Evolutionary conservation across 768 basidiomycete species (phyloP).

Genomic region (Russula compacta): DNA sequence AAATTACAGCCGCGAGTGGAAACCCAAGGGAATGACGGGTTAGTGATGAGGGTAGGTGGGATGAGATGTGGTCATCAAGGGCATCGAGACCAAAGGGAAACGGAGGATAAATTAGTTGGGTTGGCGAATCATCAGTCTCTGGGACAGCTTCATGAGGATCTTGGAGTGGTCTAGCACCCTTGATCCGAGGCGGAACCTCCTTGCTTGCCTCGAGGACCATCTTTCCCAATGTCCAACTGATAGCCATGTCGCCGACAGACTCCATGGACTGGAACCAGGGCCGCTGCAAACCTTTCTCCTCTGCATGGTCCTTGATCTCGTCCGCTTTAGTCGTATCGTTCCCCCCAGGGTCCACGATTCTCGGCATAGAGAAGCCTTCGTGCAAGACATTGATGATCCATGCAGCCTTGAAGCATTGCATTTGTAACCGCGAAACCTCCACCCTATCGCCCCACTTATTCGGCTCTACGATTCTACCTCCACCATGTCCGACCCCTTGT

Average conservation of each 20-base stretch:
- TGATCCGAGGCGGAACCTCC: constrained; percentile 49
- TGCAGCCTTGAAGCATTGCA: constrained; percentile 99
- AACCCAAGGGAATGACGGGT: constrained; percentile 61
- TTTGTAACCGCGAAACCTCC: constrained; percentile 77
- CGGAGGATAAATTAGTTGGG: constrained; percentile 56
- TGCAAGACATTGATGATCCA: constrained; percentile 97
- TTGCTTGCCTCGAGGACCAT: constrained; percentile 98
- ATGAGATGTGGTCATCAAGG: constrained; percentile 54
- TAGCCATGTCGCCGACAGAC: constrained; percentile 85
- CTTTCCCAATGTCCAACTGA: constrained; percentile 97
- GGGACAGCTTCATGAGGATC: constrained; percentile 41
- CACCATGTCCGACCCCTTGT: constrained; percentile 48
- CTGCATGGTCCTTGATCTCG: constrained; percentile 66
- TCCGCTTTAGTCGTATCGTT: constrained; percentile 61
- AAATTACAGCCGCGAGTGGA: constrained; percentile 53
- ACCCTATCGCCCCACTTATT: constrained; percentile 67
- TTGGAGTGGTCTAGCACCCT: constrained; percentile 45
- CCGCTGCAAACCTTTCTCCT: constrained; percentile 69
- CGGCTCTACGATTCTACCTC: constrained; percentile 53
- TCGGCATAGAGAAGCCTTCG: constrained; percentile 90
- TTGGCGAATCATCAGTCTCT: constrained; percentile 40
- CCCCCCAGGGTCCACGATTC: constrained; percentile 80
- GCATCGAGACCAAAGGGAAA: constrained; percentile 45
- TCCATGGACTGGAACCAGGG: constrained; percentile 91
- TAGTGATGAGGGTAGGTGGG: constrained; percentile 58